These are phyloP conservation scores for Amanita pseudoporphyria DNA, from an alignment of 768 basidiomycete species.

Conservation along the genomic window DNA sequence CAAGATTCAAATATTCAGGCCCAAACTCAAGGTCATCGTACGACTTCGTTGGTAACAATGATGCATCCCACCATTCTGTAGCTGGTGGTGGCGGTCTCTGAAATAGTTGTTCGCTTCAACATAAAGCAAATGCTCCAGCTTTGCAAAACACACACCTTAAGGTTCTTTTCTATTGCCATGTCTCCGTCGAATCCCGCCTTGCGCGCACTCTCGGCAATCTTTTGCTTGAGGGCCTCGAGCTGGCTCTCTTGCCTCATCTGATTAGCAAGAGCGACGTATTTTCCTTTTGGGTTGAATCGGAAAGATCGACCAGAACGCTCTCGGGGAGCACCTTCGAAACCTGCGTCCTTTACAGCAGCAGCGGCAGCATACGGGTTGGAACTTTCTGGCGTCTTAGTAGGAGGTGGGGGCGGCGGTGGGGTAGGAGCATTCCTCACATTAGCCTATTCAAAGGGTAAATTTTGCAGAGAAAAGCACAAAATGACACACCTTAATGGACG, in stretches of 20 bases:
- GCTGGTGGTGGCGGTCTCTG: slow-evolving; percentile 82
- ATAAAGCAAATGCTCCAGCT: background rate
- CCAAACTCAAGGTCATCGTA: slow-evolving; percentile 69
- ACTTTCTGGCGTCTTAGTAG: slow-evolving; percentile 30
- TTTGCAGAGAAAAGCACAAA: background rate
- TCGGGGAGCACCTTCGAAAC: slow-evolving; percentile 65
- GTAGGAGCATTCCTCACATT: slow-evolving; percentile 72
- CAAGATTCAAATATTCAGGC: slow-evolving; percentile 51
- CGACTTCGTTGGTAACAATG: slow-evolving; percentile 67
- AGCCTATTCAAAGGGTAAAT: slow-evolving; percentile 29
- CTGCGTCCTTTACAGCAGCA: slow-evolving; percentile 49
- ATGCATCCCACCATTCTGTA: slow-evolving; percentile 96
- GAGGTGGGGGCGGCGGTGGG: slow-evolving; percentile 37
- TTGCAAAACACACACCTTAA: slow-evolving; percentile 51
- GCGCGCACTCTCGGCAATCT: slow-evolving; percentile 86
- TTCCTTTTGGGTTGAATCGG: slow-evolving; percentile 88
- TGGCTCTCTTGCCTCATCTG: slow-evolving; percentile 67
- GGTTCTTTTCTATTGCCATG: slow-evolving; percentile 81
- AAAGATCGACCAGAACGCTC: slow-evolving; percentile 64
- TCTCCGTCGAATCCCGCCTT: slow-evolving; percentile 96
- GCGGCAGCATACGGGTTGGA: slow-evolving; percentile 82
- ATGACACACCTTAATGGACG: slow-evolving; percentile 71
- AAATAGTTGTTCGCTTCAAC: background rate
- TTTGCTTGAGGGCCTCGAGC: slow-evolving; percentile 84
- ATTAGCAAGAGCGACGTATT: slow-evolving; percentile 70